Conservation (phyloP, 2,329 filamentous ascomycete species). For the Penicillium sp. region DNA sequence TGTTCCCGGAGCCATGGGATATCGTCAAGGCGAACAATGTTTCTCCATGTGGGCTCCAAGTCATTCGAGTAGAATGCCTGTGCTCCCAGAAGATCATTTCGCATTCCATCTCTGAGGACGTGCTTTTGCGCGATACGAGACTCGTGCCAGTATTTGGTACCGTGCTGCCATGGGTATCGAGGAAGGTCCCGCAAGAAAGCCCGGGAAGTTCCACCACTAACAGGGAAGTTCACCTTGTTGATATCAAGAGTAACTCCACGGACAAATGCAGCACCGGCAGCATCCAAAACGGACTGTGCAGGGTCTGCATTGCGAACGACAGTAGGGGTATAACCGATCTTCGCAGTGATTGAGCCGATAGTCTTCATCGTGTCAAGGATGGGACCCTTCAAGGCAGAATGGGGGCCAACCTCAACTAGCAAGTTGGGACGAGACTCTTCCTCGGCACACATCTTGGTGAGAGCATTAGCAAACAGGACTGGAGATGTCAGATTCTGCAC, state of each 20-base stretch:
- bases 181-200: slow-evolving; percentile 37
- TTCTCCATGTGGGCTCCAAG: slow-evolving; percentile 28
- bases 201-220: slow-evolving; percentile 12
- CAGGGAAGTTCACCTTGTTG: slow-evolving; percentile 20
- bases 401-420: slow-evolving; percentile 38
- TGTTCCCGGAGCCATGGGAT: slow-evolving; percentile 29
- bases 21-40: slow-evolving; percentile 26
- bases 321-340: slow-evolving; percentile 22
- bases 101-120: slow-evolving; percentile 14
- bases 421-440: slow-evolving; percentile 17
- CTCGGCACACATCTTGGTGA: slow-evolving; percentile 18
- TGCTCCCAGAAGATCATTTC: slow-evolving; percentile 31
- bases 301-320: slow-evolving; percentile 26
- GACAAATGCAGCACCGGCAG: slow-evolving; percentile 20
- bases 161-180: slow-evolving; percentile 53
- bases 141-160: slow-evolving; percentile 45
- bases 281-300: slow-evolving; percentile 23
- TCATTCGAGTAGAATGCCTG: slow-evolving; percentile 27
- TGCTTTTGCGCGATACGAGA: slow-evolving; percentile 41
- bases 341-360: slow-evolving; percentile 12
- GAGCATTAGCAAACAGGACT: slow-evolving; percentile 24
- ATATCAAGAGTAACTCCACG: slow-evolving; percentile 18
- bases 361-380: slow-evolving; percentile 27
- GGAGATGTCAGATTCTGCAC: slow-evolving; percentile 24
- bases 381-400: slow-evolving; percentile 36